A percentile compares a stretch with the other conserved stretches of the same genome.
Evolutionary conservation across 2,329 filamentous ascomycete genomes (phyloP).

Genomic region (Cercospora zeina): DNA sequence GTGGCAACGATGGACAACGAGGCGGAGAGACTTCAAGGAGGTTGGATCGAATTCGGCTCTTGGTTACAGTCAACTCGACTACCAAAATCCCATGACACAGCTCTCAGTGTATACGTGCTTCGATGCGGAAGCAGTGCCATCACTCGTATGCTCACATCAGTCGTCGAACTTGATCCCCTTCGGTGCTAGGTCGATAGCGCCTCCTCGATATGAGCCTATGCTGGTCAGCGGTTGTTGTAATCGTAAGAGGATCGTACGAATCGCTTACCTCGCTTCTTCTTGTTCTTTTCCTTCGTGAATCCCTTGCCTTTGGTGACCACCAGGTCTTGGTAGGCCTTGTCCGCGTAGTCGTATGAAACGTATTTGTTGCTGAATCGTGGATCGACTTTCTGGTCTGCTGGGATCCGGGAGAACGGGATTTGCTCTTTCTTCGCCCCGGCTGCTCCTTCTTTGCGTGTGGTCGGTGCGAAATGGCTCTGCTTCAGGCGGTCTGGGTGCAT

Average conservation of each 20-base stretch:
- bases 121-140: neutral
- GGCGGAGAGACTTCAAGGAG: no score
- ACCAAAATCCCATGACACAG: neutral
- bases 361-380: slow-evolving; percentile 78
- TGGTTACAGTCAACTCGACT: no score
- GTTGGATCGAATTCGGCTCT: no score
- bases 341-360: slow-evolving; percentile 81
- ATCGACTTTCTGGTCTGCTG: slow-evolving; percentile 67
- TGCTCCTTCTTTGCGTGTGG: slow-evolving; percentile 27
- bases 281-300: slow-evolving; percentile 99
- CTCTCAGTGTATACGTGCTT: neutral
- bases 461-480: slow-evolving; percentile 17
- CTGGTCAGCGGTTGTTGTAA: slow-evolving; percentile 60
- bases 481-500: slow-evolving; percentile 45
- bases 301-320: slow-evolving; percentile 92
- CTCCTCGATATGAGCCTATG: slow-evolving; percentile 83
- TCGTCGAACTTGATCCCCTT: slow-evolving; percentile 96
- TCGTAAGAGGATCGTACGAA: neutral
- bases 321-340: slow-evolving; percentile 82
- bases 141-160: slow-evolving; percentile 42
- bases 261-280: slow-evolving; percentile 53
- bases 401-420: slow-evolving; percentile 75
- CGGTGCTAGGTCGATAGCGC: slow-evolving; percentile 77
- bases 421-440: slow-evolving; percentile 55
- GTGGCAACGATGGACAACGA: no score